Conservation (phyloP, 179 eudicot species). For the Nepenthes alata region DNA sequence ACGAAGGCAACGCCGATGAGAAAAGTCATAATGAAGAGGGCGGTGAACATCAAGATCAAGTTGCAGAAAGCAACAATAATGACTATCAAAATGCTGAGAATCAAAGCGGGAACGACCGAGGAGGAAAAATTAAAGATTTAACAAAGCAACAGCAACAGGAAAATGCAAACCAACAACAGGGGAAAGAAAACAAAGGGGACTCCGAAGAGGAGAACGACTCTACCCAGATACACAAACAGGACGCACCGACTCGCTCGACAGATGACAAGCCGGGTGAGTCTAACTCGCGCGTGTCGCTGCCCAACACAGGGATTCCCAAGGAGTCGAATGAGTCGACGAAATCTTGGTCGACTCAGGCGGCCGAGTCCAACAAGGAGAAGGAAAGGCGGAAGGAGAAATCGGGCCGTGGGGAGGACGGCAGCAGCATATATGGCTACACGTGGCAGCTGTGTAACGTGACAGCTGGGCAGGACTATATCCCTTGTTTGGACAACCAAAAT, state of each 20-base stretch:
- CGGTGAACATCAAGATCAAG: too few species aligned
- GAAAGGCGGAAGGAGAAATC: conserved; percentile 18
- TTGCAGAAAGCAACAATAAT: too few species aligned
- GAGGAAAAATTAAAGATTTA: background rate
- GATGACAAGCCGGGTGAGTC: conserved; percentile 20
- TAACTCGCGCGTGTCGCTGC: conserved; percentile 10
- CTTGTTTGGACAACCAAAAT: conserved; percentile 71
- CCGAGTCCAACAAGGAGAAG: conserved; percentile 38
- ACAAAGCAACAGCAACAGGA: conserved; percentile 7
- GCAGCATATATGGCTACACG: conserved; percentile 27
- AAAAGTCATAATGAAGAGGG: too few species aligned
- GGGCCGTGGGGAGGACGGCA: conserved; percentile 31
- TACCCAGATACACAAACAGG: conserved; percentile 10
- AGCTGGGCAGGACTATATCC: conserved; percentile 66
- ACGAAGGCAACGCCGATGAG: conserved; percentile 5
- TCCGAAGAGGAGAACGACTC: conserved; percentile 6
- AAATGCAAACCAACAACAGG: conserved; percentile 13
- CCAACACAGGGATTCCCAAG: conserved; percentile 51
- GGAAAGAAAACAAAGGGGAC: conserved; percentile 9
- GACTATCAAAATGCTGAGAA: background rate
- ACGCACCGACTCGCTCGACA: conserved; percentile 5
- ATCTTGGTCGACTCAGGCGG: conserved; percentile 72
- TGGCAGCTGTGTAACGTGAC: conserved; percentile 77
- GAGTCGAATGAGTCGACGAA: conserved; percentile 61
- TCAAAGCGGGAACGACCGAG: conserved; percentile 7